Evolutionary conservation across 2,329 filamentous ascomycete genomes (phyloP).

Genomic region (Ramularia collo-cygni): DNA sequence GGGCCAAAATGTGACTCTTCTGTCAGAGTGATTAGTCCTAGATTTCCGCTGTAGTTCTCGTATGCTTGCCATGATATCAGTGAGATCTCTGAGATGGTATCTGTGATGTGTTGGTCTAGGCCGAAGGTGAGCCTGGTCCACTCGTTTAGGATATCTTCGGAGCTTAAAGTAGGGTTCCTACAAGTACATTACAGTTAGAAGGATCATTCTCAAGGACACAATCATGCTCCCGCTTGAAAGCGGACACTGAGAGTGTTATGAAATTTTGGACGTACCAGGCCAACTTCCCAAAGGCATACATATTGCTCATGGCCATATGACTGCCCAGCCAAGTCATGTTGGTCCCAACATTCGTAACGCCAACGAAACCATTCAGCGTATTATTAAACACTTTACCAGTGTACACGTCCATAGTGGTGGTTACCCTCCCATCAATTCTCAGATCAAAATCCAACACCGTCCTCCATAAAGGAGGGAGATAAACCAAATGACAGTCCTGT

Average conservation of each 20-base stretch:
- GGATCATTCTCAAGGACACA: too few species aligned
- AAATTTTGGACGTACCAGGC: constrained; percentile 47
- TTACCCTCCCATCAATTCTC: constrained; percentile 50
- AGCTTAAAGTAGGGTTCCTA: constrained; percentile 42
- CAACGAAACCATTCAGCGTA: constrained; percentile 53
- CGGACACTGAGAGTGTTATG: too few species aligned
- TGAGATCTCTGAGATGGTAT: constrained; percentile 55
- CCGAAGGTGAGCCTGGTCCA: constrained; percentile 65
- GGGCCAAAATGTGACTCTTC: constrained; percentile 66
- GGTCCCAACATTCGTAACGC: constrained; percentile 60
- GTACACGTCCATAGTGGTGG: constrained; percentile 54
- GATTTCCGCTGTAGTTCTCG: constrained; percentile 63
- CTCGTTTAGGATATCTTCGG: constrained; percentile 49
- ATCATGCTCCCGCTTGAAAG: too few species aligned
- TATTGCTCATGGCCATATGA: constrained; percentile 63
- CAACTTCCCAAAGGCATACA: constrained; percentile 62
- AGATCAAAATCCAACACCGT: constrained; percentile 62
- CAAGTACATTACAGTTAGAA: too few species aligned
- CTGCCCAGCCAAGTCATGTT: constrained; percentile 63
- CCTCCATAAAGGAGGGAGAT: constrained; percentile 62
- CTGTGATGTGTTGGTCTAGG: constrained; percentile 46
- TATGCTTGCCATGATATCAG: constrained; percentile 66
- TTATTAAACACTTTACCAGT: constrained; percentile 54
- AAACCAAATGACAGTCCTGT: constrained; percentile 63
- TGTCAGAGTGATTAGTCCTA: constrained; percentile 62